These are phyloP conservation scores for Oldenlandia corymbosa DNA, from an alignment of 257 asterid species.

Conservation along the genomic window DNA sequence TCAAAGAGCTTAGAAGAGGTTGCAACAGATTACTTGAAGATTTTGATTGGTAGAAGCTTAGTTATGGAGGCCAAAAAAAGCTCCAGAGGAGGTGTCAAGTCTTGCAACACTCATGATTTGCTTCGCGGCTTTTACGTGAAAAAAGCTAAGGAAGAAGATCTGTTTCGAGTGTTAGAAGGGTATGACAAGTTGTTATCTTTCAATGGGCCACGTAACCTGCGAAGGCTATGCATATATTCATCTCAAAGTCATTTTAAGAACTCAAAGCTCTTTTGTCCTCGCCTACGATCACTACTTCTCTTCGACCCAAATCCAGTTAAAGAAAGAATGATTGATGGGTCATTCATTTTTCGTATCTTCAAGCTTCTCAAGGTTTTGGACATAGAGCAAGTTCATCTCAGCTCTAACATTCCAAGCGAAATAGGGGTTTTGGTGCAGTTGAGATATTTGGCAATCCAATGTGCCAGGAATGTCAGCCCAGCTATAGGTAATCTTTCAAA, in stretches of 20 bases:
- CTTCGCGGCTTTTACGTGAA: background rate
- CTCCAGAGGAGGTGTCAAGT: background rate
- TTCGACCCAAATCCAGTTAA: background rate
- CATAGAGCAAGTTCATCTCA: background rate
- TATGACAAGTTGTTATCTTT: background rate
- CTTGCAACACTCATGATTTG: slow-evolving; percentile 1
- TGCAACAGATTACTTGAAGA: background rate
- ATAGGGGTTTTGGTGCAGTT: slow-evolving; percentile 3
- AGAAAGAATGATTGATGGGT: background rate
- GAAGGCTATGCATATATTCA: background rate
- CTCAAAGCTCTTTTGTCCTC: background rate
- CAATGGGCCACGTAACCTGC: background rate
- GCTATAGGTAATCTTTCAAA: background rate
- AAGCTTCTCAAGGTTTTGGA: slow-evolving; percentile 4
- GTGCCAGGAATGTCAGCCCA: background rate
- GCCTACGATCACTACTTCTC: background rate
- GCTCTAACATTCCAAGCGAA: background rate
- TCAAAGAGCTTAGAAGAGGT: background rate
- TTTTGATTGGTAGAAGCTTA: background rate
- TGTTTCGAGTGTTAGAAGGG: background rate
- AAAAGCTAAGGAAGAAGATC: background rate
- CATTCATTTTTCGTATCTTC: background rate
- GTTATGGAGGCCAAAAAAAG: background rate
- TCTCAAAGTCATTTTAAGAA: too few species aligned
- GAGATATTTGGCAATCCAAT: background rate